Conservation (phyloP, 179 eudicot genomes). For the Corrigiola litoralis region DNA sequence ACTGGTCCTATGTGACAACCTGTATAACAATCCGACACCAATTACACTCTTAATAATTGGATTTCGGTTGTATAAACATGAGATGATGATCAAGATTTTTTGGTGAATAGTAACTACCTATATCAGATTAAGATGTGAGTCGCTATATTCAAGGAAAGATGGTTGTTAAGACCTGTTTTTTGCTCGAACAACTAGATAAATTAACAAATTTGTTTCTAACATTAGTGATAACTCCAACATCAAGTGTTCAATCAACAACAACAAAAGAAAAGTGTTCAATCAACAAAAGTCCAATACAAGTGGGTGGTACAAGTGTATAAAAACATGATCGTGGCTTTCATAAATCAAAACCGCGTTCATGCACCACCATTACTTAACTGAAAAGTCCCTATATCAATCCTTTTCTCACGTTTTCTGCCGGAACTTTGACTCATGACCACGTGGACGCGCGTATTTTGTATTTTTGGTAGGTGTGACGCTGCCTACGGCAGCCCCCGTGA, state of each 20-base stretch:
- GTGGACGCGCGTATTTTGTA: neutral
- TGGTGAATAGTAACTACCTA: neutral
- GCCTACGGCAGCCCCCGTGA: no score
- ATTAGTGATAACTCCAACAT: no score
- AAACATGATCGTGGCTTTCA: neutral
- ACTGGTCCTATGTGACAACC: no score
- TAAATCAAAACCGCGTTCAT: slow-evolving; percentile 9
- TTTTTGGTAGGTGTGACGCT: neutral
- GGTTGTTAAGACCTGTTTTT: neutral
- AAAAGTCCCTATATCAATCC: neutral
- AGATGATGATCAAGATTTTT: no score
- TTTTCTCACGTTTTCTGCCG: slow-evolving; percentile 9
- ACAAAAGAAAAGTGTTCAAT: neutral
- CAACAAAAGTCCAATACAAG: neutral
- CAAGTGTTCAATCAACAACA: no score
- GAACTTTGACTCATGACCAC: neutral
- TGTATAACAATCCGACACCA: no score
- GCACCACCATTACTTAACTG: neutral
- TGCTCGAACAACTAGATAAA: neutral
- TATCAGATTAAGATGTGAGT: no score
- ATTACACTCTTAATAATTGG: no score
- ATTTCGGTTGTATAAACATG: no score
- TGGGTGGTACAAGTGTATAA: neutral
- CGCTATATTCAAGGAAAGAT: neutral
- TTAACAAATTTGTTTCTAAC: neutral